Conservation (phyloP, 1,284 basidiomycete genomes). For the Ganoderma leucocontextum region DNA sequence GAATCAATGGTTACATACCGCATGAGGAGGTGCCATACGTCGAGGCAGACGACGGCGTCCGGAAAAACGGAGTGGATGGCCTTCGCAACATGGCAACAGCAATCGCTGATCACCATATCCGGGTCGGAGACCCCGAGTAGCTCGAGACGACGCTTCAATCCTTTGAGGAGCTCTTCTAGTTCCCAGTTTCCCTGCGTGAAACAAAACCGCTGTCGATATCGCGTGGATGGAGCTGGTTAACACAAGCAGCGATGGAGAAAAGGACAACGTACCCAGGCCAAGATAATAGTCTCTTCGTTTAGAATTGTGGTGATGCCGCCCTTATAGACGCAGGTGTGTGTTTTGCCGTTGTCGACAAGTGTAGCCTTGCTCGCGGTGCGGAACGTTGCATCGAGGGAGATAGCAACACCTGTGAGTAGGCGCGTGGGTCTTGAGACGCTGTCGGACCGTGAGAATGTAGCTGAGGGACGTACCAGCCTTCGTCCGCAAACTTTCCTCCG, state of each 20-base stretch:
- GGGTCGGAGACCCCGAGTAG: slow-evolving; percentile 26
- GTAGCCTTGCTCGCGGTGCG: slow-evolving; percentile 15
- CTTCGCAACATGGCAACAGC: slow-evolving; percentile 33
- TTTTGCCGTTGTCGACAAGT: background rate
- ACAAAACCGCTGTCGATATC: slow-evolving; percentile 3
- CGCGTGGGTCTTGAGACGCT: background rate
- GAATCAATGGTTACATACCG: background rate
- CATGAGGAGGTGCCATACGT: background rate
- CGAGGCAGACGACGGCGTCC: slow-evolving; percentile 29
- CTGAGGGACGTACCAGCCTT: background rate
- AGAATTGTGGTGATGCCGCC: background rate
- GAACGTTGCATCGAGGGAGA: slow-evolving; percentile 18
- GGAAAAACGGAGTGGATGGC: slow-evolving; percentile 21
- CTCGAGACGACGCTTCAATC: slow-evolving; percentile 20
- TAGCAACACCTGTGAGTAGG: slow-evolving; percentile 5
- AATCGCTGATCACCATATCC: slow-evolving; percentile 33
- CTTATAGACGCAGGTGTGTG: background rate
- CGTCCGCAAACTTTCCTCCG: background rate
- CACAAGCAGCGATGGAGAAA: too few relatives aligned
- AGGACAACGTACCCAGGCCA: background rate
- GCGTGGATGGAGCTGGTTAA: too few relatives aligned
- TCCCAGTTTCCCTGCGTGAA: slow-evolving; percentile 16
- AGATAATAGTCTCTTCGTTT: background rate
- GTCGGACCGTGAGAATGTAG: background rate
- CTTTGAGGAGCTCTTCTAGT: slow-evolving; percentile 31